phyloP scores from a whole-genome alignment of 805 yeast genomes.

The Torulaspora gathmanii region DNA sequence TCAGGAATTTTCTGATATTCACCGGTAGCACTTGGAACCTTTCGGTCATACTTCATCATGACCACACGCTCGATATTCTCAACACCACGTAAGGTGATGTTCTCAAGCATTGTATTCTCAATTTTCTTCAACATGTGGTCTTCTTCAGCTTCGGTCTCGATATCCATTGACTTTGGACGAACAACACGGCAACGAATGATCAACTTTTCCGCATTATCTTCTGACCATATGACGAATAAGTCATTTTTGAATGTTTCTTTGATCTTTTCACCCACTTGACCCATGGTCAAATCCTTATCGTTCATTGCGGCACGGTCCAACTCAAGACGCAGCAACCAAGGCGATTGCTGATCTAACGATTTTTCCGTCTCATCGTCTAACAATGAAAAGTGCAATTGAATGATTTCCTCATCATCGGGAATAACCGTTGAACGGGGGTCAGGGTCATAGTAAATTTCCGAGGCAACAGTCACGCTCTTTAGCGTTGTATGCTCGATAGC shows the following conservation, averaged over 20 bases:
- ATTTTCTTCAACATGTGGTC: conserved; percentile 93
- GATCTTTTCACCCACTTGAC: conserved; percentile 95
- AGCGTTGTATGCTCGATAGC: conserved; percentile 95
- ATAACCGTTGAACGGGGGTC: conserved; percentile 97
- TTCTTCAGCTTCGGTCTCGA: conserved; percentile 92
- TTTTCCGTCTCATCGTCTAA: conserved; percentile 97
- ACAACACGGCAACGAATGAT: conserved; percentile 97
- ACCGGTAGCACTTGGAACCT: conserved; percentile 71
- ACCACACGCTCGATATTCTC: conserved; percentile 78
- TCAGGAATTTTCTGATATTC: conserved; percentile 86
- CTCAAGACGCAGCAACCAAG: conserved; percentile 95
- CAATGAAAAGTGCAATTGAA: conserved; percentile 93
- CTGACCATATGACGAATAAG: conserved; percentile 96
- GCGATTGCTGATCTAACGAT: conserved; percentile 89
- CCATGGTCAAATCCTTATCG: conserved; percentile 96
- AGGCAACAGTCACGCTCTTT: conserved; percentile 92
- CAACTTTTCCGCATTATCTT: conserved; percentile 95
- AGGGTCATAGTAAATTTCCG: conserved; percentile 96
- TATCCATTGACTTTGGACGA: conserved; percentile 89
- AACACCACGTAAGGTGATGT: conserved; percentile 92
- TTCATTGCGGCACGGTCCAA: conserved; percentile 98
- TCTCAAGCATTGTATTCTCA: conserved; percentile 93
- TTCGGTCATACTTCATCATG: conserved; percentile 79
- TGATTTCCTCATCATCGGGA: conserved; percentile 94
- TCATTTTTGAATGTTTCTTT: conserved; percentile 91